Base-by-base conservation (phyloP, 495 filamentous ascomycete genomes). In the Neurospora discreta region DNA sequence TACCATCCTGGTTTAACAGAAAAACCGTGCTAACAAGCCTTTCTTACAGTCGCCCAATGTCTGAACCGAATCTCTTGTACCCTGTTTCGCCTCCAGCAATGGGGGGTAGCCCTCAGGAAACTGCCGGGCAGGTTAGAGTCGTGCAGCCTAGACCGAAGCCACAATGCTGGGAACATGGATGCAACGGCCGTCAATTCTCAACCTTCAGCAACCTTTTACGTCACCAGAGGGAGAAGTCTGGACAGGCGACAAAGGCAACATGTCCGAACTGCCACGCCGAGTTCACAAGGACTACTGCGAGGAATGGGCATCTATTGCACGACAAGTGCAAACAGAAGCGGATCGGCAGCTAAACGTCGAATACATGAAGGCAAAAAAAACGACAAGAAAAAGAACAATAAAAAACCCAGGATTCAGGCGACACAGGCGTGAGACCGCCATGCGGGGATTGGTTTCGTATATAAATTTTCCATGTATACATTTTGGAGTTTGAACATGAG, bases 131-230 rank as follows among this genome's bases (percentile, higher is more conserved):
- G 69, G 88, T 92, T 5, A 86, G 92, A 69, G 87, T 94, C 43
- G 85, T 94, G 15, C 90, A 90, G 75, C 89, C 88, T 68, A 88
- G 92, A 71, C 92, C 92, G 9, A 94, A 94, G 80, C 93, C 94
- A 5, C 94, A 96, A 78, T 97, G 94, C 81, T 97, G 92, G 92
- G 94, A 97, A 68, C 94, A 97, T 75, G 94, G 93, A 10, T 97
- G 94, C 85, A 96, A 97, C 77, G 94, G 94, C 38, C 90, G 94
- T 18, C 91, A 95, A 75, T 97, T 97, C 78, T 96, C 93, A 2
- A 97, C 94, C 15, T 97, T 97, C 78, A 96, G 93, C 88, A 97
- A 97, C 79, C 87, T 97, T 0, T 85, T 97, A 6, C 87, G 94
- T 43, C 94, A 97, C 77, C 94, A 97, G 78, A 88, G 94, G n/a